Evolutionary conservation across 768 basidiomycete species (phyloP).

Genomic region (Steccherinum ochraceum): DNA sequence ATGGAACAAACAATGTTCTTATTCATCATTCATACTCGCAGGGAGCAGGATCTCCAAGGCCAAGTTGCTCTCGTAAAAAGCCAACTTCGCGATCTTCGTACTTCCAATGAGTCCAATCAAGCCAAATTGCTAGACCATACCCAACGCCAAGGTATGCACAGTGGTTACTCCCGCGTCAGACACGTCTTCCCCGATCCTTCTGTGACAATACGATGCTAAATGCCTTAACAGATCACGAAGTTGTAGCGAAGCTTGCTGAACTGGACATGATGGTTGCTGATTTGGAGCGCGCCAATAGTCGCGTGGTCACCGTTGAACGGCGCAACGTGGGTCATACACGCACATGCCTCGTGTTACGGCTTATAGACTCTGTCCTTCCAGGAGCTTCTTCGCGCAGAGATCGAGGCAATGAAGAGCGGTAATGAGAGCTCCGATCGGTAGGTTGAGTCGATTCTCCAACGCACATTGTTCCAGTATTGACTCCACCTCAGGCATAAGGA

Average conservation of each 20-base stretch:
- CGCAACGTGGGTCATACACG: conserved; percentile 62
- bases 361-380: conserved; percentile 22
- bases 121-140: conserved; percentile 89
- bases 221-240: conserved; percentile 78
- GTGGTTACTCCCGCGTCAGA: not conserved
- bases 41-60: conserved; percentile 90
- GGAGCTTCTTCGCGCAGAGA: conserved; percentile 95
- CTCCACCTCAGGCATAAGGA: conserved; percentile 47
- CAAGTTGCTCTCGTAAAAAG: conserved; percentile 84
- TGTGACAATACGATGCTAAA: not conserved
- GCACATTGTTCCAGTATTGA: not conserved
- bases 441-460: conserved; percentile 16
- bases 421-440: conserved; percentile 66
- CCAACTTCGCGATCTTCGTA: conserved; percentile 85
- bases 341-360: not conserved
- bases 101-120: conserved; percentile 88
- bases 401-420: conserved; percentile 83
- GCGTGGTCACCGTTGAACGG: conserved; percentile 87
- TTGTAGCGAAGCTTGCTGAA: conserved; percentile 83
- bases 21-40: conserved; percentile 23
- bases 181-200: not conserved
- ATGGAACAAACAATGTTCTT: not conserved
- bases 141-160: conserved; percentile 70
- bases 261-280: conserved; percentile 94
- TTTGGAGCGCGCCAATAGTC: conserved; percentile 89